Base-by-base conservation (phyloP, 2,329 filamentous ascomycete genomes). In the Cordyceps sp. region DNA sequence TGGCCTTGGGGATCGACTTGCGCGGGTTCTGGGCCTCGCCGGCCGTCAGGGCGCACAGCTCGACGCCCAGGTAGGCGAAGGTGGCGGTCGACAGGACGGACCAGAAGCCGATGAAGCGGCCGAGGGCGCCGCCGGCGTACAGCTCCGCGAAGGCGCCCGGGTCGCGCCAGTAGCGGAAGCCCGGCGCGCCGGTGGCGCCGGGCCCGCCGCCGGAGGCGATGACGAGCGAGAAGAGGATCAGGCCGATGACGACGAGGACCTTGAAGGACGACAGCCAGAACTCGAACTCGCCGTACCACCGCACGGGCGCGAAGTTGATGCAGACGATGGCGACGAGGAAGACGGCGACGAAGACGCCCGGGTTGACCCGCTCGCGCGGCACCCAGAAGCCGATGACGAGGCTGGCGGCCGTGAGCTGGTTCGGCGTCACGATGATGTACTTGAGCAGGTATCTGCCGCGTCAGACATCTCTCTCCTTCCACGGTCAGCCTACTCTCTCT, bases 361-460 rank as follows among this genome's bases (percentile, higher is more conserved):
- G 75, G 45, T 88, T 86, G 34, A 88, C 63, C 28, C 55, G 59
- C 0, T 78, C 66, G 19, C 69, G 57, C 2, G 62, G 50, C 10
- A 82, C 57, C 83, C 84, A 92, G 45, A 74, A 85, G 42, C 78
- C 72, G 36, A 92, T 78, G 35, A 88, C 78, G 24, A 92, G 55
- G 5, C 80, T 71, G n/a, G 69, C 72, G 19, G 83, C 83, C 1
- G 82, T 90, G 25, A 92, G 60, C 50, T 92, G 82, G 47, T 90
- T 90, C 1, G 84, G 82, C 1, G 80, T 85, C 31, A 81, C 69
- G 45, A 92, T 86, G 49, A 90, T 81, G 52, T 90, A 90, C 71
- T 86, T 68, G 56, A 75, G 68, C 68, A 72, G 81, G 42, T 66
- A 66, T 26, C 62, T 64, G 34, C 14, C 9, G 15, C n/a, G 14